These are phyloP conservation scores for Ampelocalamus luodianensis DNA, from an alignment of 176 grass and related monocot species.

Conservation along the genomic window DNA sequence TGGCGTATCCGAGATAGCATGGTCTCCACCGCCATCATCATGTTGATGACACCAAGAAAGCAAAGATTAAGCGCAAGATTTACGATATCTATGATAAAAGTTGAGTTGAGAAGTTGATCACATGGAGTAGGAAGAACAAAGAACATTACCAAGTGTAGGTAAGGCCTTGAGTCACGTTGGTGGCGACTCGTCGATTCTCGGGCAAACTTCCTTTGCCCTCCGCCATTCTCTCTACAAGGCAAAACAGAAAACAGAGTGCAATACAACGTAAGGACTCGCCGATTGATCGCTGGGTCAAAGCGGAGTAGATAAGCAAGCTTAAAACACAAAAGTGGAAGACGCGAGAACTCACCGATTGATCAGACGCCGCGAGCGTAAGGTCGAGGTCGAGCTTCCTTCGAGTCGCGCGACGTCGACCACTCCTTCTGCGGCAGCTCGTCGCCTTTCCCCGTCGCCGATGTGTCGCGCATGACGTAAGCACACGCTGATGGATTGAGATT, in stretches of 20 bases:
- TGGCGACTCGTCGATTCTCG: constrained; percentile 38
- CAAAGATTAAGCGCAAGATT: not conserved
- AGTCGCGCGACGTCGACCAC: constrained; percentile 18
- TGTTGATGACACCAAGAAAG: constrained; percentile 56
- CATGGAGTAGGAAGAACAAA: not conserved
- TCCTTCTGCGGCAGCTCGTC: constrained; percentile 52
- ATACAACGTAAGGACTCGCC: too few species aligned
- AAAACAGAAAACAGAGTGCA: not conserved
- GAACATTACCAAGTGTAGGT: constrained; percentile 55
- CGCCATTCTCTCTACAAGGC: constrained; percentile 55
- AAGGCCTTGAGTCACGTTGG: constrained; percentile 55
- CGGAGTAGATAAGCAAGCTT: not conserved
- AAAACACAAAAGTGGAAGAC: not conserved
- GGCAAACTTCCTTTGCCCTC: constrained; percentile 56
- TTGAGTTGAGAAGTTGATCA: not conserved
- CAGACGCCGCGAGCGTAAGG: constrained; percentile 55
- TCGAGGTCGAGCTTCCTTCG: constrained; percentile 46
- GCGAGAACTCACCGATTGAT: constrained; percentile 56
- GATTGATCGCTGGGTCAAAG: too few species aligned
- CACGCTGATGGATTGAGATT: too few species aligned
- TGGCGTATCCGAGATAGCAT: constrained; percentile 50
- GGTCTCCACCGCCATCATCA: constrained; percentile 65
- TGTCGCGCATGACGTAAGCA: constrained; percentile 1
- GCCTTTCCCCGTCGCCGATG: constrained; percentile 37
- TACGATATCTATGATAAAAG: not conserved